Conservation (phyloP, 2,329 filamentous ascomycete genomes). For the Polychaeton citri region DNA sequence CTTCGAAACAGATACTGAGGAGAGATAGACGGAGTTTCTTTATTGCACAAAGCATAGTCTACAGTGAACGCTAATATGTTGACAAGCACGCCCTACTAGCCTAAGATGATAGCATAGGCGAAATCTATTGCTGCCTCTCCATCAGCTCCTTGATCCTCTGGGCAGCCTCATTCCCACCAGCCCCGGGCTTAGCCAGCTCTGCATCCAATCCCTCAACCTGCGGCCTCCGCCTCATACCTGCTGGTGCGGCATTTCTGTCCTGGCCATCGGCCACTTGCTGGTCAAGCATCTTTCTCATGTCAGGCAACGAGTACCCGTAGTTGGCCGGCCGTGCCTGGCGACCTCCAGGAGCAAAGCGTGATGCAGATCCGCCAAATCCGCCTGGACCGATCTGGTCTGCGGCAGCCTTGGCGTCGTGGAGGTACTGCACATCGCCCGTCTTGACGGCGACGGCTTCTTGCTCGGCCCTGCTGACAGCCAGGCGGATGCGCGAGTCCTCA, state of each 20-base stretch:
- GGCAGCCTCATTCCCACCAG: neutral
- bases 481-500: conserved; percentile 29
- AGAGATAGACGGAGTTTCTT: too few species aligned
- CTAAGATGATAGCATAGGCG: too few species aligned
- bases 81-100: too few species aligned
- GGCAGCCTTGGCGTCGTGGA: neutral
- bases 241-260: neutral
- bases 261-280: neutral
- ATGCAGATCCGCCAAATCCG: neutral
- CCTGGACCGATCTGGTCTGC: too few species aligned
- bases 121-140: neutral
- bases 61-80: too few species aligned
- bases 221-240: neutral
- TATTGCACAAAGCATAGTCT: too few species aligned
- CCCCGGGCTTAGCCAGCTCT: neutral
- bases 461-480: conserved; percentile 20
- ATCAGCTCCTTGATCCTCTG: neutral
- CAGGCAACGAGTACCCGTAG: neutral
- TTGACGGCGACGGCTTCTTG: conserved; percentile 21
- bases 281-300: neutral
- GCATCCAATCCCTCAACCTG: neutral
- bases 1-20: too few species aligned
- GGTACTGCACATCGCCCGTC: conserved; percentile 4
- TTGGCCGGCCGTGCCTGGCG: neutral
- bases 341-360: neutral